phyloP scores from a whole-genome alignment of 768 basidiomycete genomes.

The Lentinula sp. region DNA sequence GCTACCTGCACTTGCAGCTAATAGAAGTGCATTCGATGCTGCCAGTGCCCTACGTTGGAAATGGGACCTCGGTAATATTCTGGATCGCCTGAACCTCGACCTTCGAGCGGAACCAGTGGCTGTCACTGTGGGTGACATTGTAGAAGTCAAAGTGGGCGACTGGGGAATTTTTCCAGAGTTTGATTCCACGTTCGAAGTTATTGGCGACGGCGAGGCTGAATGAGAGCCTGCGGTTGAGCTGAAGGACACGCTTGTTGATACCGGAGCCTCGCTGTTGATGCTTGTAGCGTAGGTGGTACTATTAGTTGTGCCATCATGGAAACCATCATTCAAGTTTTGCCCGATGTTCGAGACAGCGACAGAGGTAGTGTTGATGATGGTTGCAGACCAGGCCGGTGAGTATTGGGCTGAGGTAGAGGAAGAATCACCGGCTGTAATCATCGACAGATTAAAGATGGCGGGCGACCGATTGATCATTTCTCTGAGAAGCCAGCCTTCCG shows the following conservation, averaged over 20 bases:
- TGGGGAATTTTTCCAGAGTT: neutral
- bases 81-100: neutral
- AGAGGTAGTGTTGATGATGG: conserved; percentile 1
- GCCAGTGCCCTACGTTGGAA: neutral
- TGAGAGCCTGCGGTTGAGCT: neutral
- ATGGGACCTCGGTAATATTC: neutral
- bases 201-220: neutral
- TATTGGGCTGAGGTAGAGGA: neutral
- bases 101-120: neutral
- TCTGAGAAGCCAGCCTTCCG: neutral
- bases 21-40: neutral
- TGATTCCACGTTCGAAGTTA: neutral
- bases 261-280: conserved; percentile 2
- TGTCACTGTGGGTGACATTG: conserved; percentile 3
- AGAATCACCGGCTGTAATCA: neutral
- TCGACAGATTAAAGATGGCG: conserved; percentile 4
- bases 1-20: neutral
- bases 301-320: neutral
- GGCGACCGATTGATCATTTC: neutral
- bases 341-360: neutral
- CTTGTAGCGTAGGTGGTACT: neutral
- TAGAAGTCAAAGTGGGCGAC: neutral
- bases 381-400: conserved; percentile 1
- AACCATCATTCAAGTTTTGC: neutral
- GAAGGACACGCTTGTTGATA: neutral